These are phyloP conservation scores for Pyricularia grisea DNA, from an alignment of 2,329 filamentous ascomycete species.

Conservation along the genomic window DNA sequence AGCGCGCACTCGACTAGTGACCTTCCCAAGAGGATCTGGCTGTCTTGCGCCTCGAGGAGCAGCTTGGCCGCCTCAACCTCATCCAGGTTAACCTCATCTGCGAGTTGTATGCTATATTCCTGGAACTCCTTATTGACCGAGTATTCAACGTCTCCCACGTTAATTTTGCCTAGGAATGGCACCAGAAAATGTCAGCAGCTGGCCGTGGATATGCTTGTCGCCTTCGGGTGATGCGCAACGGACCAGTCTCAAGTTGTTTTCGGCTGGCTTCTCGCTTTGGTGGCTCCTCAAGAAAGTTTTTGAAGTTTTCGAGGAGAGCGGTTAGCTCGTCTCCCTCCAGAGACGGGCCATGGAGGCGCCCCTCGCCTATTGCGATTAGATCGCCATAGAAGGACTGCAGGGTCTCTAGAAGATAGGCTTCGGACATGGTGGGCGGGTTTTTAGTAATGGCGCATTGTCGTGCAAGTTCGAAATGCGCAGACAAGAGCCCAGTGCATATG, in stretches of 20 bases:
- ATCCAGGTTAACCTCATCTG: slow-evolving; percentile 83
- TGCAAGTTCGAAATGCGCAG: not conserved
- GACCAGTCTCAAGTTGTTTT: slow-evolving; percentile 59
- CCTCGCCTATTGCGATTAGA: slow-evolving; percentile 66
- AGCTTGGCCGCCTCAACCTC: slow-evolving; percentile 75
- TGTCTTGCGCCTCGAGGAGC: slow-evolving; percentile 63
- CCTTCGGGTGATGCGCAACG: slow-evolving; percentile 12
- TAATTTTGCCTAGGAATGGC: slow-evolving; percentile 58
- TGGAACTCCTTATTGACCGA: slow-evolving; percentile 80
- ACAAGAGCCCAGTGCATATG: not conserved
- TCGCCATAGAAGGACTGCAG: slow-evolving; percentile 82
- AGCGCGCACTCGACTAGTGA: slow-evolving; percentile 69
- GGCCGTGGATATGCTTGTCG: not conserved
- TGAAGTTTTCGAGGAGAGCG: slow-evolving; percentile 56
- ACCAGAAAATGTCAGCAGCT: not conserved
- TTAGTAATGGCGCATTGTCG: slow-evolving; percentile 4
- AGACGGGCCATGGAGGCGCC: slow-evolving; percentile 49
- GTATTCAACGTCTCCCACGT: slow-evolving; percentile 64
- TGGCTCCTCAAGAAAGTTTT: slow-evolving; percentile 64
- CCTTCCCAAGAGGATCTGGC: slow-evolving; percentile 59
- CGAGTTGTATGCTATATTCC: slow-evolving; percentile 69
- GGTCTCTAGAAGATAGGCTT: slow-evolving; percentile 62
- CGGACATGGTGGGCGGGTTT: slow-evolving; percentile 50
- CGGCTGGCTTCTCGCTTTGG: slow-evolving; percentile 68
- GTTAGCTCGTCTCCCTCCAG: slow-evolving; percentile 65